phyloP scores from a whole-genome alignment of 495 filamentous ascomycete genomes.

The Penicillium cosmopolitanum region DNA sequence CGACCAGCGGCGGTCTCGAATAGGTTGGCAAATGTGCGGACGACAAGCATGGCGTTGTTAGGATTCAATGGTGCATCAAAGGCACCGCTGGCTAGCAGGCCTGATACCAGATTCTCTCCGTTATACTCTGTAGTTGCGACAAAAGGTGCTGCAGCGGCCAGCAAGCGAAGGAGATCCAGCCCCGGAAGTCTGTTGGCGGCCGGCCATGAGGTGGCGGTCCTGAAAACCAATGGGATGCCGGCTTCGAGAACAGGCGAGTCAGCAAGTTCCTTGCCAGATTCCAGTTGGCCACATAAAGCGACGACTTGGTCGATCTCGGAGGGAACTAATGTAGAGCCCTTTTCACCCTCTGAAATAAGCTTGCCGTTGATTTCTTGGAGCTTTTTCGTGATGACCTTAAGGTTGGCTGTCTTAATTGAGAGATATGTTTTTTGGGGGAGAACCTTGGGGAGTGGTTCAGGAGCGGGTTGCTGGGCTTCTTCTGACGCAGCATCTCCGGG shows the following conservation, averaged over 20 bases:
- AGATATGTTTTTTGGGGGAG: conserved; percentile 87
- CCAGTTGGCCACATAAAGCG: conserved; percentile 59
- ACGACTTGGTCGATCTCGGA: conserved; percentile 63
- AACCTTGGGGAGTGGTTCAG: conserved; percentile 57
- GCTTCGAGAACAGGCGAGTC: conserved; percentile 41
- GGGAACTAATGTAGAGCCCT: conserved; percentile 73
- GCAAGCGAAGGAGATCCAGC: conserved; percentile 81
- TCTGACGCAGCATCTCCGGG: conserved; percentile 62
- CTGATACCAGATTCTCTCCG: conserved; percentile 52
- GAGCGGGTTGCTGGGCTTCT: conserved; percentile 33
- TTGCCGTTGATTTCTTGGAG: conserved; percentile 70
- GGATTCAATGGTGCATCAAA: conserved; percentile 59
- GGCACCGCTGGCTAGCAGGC: conserved; percentile 52
- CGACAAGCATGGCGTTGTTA: conserved; percentile 85
- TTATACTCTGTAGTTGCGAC: conserved; percentile 62
- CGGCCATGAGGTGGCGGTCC: conserved; percentile 76
- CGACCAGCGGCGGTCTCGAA: conserved; percentile 78
- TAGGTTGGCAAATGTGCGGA: conserved; percentile 83
- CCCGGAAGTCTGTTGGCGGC: conserved; percentile 76
- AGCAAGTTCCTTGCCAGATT: conserved; percentile 45
- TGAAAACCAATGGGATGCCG: conserved; percentile 63
- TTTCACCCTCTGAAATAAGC: conserved; percentile 67
- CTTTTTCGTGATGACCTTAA: conserved; percentile 72
- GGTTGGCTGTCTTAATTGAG: conserved; percentile 63
- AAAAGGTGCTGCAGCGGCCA: conserved; percentile 66